phyloP scores from a whole-genome alignment of 768 basidiomycete genomes.

The Psilocybe cubensis region DNA sequence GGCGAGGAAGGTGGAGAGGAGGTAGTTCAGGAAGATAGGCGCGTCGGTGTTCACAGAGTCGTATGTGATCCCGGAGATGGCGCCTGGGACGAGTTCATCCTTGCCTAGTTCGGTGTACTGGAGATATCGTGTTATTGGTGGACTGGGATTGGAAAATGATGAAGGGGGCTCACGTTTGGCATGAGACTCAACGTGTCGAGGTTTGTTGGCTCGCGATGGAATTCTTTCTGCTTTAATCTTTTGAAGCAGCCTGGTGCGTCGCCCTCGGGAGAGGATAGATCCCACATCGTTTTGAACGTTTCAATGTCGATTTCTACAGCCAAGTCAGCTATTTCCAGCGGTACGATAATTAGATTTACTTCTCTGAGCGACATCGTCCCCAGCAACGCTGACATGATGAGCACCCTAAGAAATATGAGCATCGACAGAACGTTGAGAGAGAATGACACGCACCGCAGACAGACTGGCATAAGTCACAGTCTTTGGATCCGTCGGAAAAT shows the following conservation, averaged over 20 bases:
- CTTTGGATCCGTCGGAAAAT: conserved; percentile 32
- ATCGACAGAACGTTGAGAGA: not conserved
- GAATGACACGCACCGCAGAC: conserved; percentile 59
- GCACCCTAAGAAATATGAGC: conserved; percentile 51
- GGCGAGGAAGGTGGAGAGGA: conserved; percentile 57
- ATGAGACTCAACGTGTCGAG: conserved; percentile 21
- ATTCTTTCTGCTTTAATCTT: conserved; percentile 58
- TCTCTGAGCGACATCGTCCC: conserved; percentile 48
- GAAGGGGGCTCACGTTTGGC: conserved; percentile 14
- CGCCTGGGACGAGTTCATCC: conserved; percentile 25
- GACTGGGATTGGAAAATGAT: not conserved
- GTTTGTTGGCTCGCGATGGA: conserved; percentile 18
- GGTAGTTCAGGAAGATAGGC: conserved; percentile 60
- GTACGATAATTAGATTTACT: conserved; percentile 32
- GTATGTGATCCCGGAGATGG: conserved; percentile 51
- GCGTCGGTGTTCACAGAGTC: conserved; percentile 65
- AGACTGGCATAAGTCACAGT: conserved; percentile 64
- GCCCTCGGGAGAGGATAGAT: conserved; percentile 53
- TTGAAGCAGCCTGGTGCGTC: conserved; percentile 56
- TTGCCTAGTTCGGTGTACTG: conserved; percentile 33
- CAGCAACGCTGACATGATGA: conserved; percentile 63
- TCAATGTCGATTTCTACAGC: conserved; percentile 57
- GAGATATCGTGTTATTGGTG: not conserved
- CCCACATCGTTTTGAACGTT: conserved; percentile 68
- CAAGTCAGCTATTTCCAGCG: not conserved